These are phyloP conservation scores for Elongisporangium anandrum DNA, from an alignment of 352 stramenopile species.

Conservation along the genomic window DNA sequence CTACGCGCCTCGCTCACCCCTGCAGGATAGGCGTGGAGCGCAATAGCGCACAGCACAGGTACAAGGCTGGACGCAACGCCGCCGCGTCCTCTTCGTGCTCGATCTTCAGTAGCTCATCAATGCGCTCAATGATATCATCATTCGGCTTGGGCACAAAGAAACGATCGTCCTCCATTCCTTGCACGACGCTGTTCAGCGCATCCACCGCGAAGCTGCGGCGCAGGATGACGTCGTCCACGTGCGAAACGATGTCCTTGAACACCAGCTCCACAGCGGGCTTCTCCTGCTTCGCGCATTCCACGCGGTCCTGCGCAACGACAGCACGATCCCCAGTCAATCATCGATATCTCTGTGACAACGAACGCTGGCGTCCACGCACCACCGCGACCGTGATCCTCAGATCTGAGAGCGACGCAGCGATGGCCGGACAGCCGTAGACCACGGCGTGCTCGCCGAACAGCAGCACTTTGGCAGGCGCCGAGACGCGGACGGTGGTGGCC, in stretches of 20 bases:
- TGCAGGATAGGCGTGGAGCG: conserved; percentile 26
- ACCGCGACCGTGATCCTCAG: conserved; percentile 75
- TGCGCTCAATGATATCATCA: conserved; percentile 29
- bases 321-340: background rate
- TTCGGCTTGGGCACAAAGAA: conserved; percentile 50
- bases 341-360: conserved; percentile 4
- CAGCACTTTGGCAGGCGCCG: conserved; percentile 86
- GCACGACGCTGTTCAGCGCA: conserved; percentile 26
- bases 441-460: conserved; percentile 89
- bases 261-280: conserved; percentile 31
- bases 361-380: conserved; percentile 38
- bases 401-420: conserved; percentile 81
- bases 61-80: conserved; percentile 46
- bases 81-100: conserved; percentile 44
- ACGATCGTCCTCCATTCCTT: conserved; percentile 26
- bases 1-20: conserved; percentile 8
- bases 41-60: conserved; percentile 54
- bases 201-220: conserved; percentile 27
- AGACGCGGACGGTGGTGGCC: conserved; percentile 33
- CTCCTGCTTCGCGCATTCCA: conserved; percentile 8
- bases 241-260: conserved; percentile 50
- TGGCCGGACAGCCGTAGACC: conserved; percentile 80
- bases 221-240: conserved; percentile 21
- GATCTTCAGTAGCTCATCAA: conserved; percentile 38
- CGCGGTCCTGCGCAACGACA: conserved; percentile 16